These are phyloP conservation scores for Puccinia horiana DNA, from an alignment of 1,284 basidiomycete genomes.

Conservation along the genomic window DNA sequence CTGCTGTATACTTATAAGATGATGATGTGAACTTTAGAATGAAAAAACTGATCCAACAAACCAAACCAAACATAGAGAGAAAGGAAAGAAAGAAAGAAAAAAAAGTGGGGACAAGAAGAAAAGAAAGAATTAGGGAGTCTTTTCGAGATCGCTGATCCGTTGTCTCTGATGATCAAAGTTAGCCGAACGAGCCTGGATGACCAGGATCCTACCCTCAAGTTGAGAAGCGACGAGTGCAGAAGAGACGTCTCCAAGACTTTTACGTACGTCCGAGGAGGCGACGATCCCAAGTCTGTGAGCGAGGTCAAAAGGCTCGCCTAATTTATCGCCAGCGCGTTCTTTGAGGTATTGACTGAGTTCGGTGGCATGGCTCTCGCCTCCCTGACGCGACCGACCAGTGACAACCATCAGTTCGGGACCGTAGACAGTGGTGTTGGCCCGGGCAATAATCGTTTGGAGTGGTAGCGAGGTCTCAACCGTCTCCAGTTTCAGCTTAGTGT, in stretches of 20 bases:
- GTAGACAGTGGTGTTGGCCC: not conserved
- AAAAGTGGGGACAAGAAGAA: not conserved
- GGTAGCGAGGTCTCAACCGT: conserved; percentile 31
- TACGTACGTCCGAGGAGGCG: conserved; percentile 40
- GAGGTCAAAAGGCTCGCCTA: not conserved
- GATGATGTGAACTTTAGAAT: too few species aligned
- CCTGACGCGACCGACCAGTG: conserved; percentile 39
- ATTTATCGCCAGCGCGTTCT: conserved; percentile 10
- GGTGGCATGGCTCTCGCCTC: conserved; percentile 19
- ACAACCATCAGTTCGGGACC: conserved; percentile 12
- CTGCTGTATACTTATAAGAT: too few species aligned
- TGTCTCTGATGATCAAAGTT: not conserved
- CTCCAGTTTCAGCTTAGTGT: not conserved
- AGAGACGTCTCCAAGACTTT: conserved; percentile 42
- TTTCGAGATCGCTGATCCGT: conserved; percentile 6
- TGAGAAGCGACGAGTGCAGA: conserved; percentile 35
- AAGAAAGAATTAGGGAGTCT: not conserved
- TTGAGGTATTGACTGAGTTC: conserved; percentile 43
- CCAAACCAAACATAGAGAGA: not conserved
- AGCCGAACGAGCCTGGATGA: conserved; percentile 35
- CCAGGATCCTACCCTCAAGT: conserved; percentile 2
- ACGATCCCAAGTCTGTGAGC: conserved; percentile 24
- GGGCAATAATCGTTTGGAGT: conserved; percentile 13
- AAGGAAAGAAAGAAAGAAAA: not conserved
- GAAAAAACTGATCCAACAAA: too few species aligned